These are phyloP conservation scores for Oryza rufipogon DNA, from an alignment of 176 grass and related monocot species.

Conservation along the genomic window DNA sequence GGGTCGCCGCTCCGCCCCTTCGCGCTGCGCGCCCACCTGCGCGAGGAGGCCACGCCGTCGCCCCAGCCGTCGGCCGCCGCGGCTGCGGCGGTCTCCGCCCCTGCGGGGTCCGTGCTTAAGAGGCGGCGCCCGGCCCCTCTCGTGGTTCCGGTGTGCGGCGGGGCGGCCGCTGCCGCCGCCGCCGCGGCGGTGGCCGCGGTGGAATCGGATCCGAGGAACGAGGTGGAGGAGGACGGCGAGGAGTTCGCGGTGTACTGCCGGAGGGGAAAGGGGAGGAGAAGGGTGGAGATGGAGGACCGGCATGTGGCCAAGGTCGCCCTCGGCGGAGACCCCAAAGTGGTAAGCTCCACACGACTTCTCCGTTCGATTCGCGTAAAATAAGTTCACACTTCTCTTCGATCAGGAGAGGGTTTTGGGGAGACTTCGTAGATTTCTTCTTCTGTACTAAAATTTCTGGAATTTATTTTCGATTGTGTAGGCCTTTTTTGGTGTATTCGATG, in stretches of 20 bases:
- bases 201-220: constrained; percentile 60
- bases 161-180: constrained; percentile 1
- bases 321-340: constrained; percentile 72
- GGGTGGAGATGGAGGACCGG: constrained; percentile 91
- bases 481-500: constrained; percentile 94
- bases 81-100: neutral
- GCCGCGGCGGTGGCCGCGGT: constrained; percentile 49
- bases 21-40: constrained; percentile 47
- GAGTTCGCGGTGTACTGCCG: constrained; percentile 83
- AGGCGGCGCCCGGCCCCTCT: constrained; percentile 80
- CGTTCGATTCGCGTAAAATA: neutral
- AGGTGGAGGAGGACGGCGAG: constrained; percentile 71
- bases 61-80: constrained; percentile 3
- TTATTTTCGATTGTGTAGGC: constrained; percentile 50
- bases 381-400: neutral
- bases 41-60: constrained; percentile 41
- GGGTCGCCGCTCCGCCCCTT: constrained; percentile 52
- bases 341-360: constrained; percentile 32
- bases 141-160: constrained; percentile 50
- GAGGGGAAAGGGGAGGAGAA: constrained; percentile 79
- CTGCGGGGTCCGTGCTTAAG: constrained; percentile 60
- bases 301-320: constrained; percentile 70
- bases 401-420: neutral
- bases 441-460: neutral
- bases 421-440: neutral